Evolutionary conservation across 225 moss, liverwort and hornwort genomes (phyloP).

Genomic region (Sphagnum tenellum): DNA sequence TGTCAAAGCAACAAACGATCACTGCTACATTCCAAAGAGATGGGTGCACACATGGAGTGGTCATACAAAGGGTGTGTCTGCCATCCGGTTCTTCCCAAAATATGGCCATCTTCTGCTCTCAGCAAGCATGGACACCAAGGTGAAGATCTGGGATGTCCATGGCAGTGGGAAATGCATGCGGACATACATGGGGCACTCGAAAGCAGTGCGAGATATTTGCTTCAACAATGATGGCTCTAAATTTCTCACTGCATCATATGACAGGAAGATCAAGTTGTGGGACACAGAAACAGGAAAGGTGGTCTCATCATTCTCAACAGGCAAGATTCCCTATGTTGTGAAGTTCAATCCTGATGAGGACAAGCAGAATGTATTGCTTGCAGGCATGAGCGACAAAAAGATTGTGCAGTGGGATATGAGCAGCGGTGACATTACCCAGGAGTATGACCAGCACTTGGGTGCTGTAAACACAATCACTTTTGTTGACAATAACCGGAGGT

Average conservation of each 20-base stretch:
- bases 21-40: constrained; percentile 95
- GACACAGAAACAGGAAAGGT: constrained; percentile 98
- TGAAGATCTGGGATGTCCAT: constrained; percentile 99
- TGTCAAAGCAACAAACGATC: constrained; percentile 85
- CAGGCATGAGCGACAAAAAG: constrained; percentile 99
- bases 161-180: constrained; percentile 97
- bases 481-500: constrained; percentile 90
- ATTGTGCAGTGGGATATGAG: constrained; percentile 99
- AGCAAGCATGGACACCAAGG: constrained; percentile 96
- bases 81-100: constrained; percentile 87
- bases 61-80: constrained; percentile 88
- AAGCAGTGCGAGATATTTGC: constrained; percentile 89
- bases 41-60: constrained; percentile 98
- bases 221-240: constrained; percentile 95
- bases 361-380: constrained; percentile 82
- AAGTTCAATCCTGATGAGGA: constrained; percentile 98
- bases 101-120: constrained; percentile 89
- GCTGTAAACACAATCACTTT: constrained; percentile 98
- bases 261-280: constrained; percentile 91
- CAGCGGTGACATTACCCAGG: constrained; percentile 77
- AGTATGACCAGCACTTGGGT: constrained; percentile 97
- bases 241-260: constrained; percentile 92
- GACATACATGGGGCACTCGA: constrained; percentile 94
- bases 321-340: constrained; percentile 96
- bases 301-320: constrained; percentile 74